phyloP scores from a whole-genome alignment of 73 alveolate genomes.

The Paraurostyla sp. region DNA sequence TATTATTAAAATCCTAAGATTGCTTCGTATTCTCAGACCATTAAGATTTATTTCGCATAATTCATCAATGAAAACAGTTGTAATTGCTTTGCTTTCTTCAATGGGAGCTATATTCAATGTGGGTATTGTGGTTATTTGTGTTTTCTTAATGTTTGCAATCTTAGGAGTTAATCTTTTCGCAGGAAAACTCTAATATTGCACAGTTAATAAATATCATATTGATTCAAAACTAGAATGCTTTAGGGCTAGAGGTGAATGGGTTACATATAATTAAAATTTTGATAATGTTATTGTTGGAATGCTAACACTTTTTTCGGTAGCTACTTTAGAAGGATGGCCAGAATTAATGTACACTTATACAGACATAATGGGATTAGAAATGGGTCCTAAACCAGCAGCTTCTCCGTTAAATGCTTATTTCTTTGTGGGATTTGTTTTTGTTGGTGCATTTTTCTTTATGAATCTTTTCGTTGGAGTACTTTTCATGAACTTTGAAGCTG shows the following conservation, averaged over 20 bases:
- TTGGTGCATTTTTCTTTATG: conserved; percentile 89
- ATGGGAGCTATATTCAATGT: conserved; percentile 91
- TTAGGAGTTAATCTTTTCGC: conserved; percentile 82
- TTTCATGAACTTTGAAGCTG: conserved; percentile 89
- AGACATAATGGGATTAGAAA: conserved; percentile 68
- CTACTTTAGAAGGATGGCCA: conserved; percentile 96
- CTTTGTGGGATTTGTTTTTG: conserved; percentile 86
- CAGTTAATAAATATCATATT: conserved; percentile 6
- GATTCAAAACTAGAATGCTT: conserved; percentile 24
- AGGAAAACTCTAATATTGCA: conserved; percentile 82
- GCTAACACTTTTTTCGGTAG: conserved; percentile 83
- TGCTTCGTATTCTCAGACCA: conserved; percentile 95
- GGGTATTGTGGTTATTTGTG: conserved; percentile 75
- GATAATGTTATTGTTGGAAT: conserved; percentile 90
- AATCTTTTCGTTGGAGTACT: conserved; percentile 96
- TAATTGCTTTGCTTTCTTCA: conserved; percentile 91
- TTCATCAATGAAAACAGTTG: conserved; percentile 88
- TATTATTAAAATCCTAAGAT: conserved; percentile 87
- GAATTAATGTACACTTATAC: conserved; percentile 81
- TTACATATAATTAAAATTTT: conserved; percentile 75
- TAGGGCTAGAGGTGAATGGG: conserved; percentile 74
- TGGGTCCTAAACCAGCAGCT: conserved; percentile 50
- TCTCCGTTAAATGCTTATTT: conserved; percentile 48
- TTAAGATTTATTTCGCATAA: conserved; percentile 93
- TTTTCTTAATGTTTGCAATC: conserved; percentile 84